Base-by-base conservation (phyloP, 2,329 filamentous ascomycete species). In the Setomelanomma holmii region DNA sequence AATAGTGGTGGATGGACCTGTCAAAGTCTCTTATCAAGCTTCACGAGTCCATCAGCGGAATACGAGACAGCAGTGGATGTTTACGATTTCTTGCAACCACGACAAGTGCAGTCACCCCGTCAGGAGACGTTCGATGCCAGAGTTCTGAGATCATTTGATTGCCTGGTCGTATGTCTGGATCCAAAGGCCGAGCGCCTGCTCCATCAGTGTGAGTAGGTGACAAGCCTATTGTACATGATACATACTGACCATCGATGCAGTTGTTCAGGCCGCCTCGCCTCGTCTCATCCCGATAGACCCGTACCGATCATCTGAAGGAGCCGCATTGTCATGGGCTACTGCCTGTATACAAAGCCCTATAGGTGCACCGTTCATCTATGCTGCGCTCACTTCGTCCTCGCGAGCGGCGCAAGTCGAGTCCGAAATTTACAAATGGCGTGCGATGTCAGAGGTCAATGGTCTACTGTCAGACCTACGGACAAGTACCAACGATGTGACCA, bases 131-230 rank as follows among this genome's bases (percentile, higher is more conserved):
- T 65, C 39, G 47, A 58, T 21, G 21, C 61, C 16, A 50, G 55
- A 5, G 60, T 63, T n/a, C 17, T 56, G 20, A 53, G 53, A 34
- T 56, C 63, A 2, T 63, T 71, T 23, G 58, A 67, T 40, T 66
- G 66, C 49, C 49, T 71, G 35, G 49, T 65, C n/a, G 60, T 73
- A 12, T 54, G 43, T 17, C 53, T 64, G 16, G 58, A 67, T 45
- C n/a, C 33, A 11, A 60, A 59, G 14, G 55, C 53, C 38, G 56
- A 57, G 47, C 33, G 44, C 8, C 47, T 71, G 7, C 57, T 73
- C 20, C 49, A 67, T 30, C 65, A 69, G 42, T 73, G 69, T 73
- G 59, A 62, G 68, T n/a, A n/a, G n/a, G n/a, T n/a, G n/a, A n/a
- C n/a, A n/a, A n/a, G n/a, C n/a, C n/a, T n/a, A n/a, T n/a, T n/a